phyloP scores from a whole-genome alignment of 1,284 basidiomycete species.

The Boletellus dicymbophilus region DNA sequence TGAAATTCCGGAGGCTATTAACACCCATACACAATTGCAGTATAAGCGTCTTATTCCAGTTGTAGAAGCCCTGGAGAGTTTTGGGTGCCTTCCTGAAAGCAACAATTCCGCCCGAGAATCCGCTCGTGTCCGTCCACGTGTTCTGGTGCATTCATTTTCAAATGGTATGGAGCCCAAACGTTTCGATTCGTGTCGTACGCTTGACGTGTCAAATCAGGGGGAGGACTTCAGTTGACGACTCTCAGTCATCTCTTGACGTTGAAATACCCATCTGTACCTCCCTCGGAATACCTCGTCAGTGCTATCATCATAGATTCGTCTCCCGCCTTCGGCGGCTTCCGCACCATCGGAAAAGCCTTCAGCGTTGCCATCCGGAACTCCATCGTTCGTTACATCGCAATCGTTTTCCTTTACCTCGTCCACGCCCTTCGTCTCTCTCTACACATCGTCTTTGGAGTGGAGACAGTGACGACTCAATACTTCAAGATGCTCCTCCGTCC shows the following conservation, averaged over 20 bases:
- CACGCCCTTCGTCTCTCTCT: constrained; percentile 20
- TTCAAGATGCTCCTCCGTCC: constrained; percentile 38
- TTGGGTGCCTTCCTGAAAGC: constrained; percentile 37
- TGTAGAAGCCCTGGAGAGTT: constrained; percentile 39
- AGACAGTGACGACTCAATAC: constrained; percentile 17
- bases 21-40: constrained; percentile 11
- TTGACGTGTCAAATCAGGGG: constrained; percentile 39
- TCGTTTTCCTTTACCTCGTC: constrained; percentile 23
- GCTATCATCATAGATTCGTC: constrained; percentile 54
- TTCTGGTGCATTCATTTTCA: constrained; percentile 56
- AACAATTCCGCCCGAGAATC: background rate
- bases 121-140: constrained; percentile 22
- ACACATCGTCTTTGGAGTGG: constrained; percentile 14
- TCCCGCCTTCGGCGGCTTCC: constrained; percentile 40
- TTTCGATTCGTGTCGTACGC: background rate
- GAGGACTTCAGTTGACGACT: constrained; percentile 41
- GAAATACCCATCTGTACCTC: constrained; percentile 20
- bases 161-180: constrained; percentile 42
- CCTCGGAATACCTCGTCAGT: constrained; percentile 22
- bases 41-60: constrained; percentile 39
- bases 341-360: constrained; percentile 40
- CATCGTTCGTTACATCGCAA: constrained; percentile 29
- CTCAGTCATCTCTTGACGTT: constrained; percentile 39
- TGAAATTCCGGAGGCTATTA: background rate
- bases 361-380: constrained; percentile 39